Base-by-base conservation (phyloP, 129 eudicot species). In the Saposhnikovia divaricata region DNA sequence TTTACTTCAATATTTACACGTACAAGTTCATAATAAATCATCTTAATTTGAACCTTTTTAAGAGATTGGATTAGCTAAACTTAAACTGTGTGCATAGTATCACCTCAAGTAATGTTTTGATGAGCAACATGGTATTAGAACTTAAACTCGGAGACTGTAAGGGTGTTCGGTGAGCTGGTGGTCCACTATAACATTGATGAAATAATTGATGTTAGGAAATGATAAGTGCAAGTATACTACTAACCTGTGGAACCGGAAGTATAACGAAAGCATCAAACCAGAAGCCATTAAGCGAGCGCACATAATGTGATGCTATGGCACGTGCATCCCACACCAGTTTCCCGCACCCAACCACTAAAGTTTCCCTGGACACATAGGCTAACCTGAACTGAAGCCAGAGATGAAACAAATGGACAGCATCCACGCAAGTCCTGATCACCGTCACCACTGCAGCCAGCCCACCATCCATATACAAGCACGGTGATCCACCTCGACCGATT, bases 251-350 rank as follows among this genome's bases (percentile, higher is more conserved):
- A 82, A 95, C 89, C 39, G 98, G 98, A 27, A 95, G 97, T 21
- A 95, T 92, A 76, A 95, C 98, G 74, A 87, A 90, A 15, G 83
- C 90, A 61, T 95, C 98, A 79, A 87, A 92, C 98, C 97, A 95
- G 68, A 95, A 95, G 15, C 98, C 96, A 81, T 87, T 92, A 6
- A 95, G 21, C 19, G 98, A 95, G 21, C 96, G 66, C 9, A 95
- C 82, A 77, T 95, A 95, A 70, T 90, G 98, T 1, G 87, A 74
- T 0, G 98, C 90, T 48, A 95, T 84, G 42, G 92, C 84, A 28
- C 84, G 88, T 44, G 92, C 83, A 75, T 95, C 98, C 98, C 98
- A 95, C 85, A 95, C 98, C n/a, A 95, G 97, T 72, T 95, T 95
- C 80, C 98, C 98, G 74, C 98, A 92, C 0, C 98, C 98, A 44